phyloP scores from a whole-genome alignment of 805 yeast species.

The Peterozyma toletana region DNA sequence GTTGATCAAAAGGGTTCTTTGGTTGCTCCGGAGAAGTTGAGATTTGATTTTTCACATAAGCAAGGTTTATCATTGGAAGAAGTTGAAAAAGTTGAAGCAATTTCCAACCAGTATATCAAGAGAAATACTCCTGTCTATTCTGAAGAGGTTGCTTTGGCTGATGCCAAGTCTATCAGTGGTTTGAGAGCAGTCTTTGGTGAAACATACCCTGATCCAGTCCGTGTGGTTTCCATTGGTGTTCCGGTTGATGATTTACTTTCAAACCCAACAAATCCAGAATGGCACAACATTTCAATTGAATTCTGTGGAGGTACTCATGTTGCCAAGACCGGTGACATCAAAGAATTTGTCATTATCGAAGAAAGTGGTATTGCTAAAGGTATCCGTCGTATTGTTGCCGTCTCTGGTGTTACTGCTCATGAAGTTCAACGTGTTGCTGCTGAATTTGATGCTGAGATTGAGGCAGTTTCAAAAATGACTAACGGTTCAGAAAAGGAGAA shows the following conservation, averaged over 20 bases:
- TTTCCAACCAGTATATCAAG: conserved; percentile 66
- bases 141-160: conserved; percentile 69
- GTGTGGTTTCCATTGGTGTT: conserved; percentile 94
- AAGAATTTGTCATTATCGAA: conserved; percentile 82
- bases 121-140: conserved; percentile 69
- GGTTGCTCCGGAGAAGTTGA: conserved; percentile 89
- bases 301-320: conserved; percentile 99
- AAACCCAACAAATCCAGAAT: conserved; percentile 63
- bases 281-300: conserved; percentile 80
- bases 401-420: conserved; percentile 85
- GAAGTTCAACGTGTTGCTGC: conserved; percentile 82
- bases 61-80: conserved; percentile 71
- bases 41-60: conserved; percentile 95
- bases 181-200: conserved; percentile 98
- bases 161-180: conserved; percentile 72
- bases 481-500: conserved; percentile 77
- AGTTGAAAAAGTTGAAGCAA: conserved; percentile 65
- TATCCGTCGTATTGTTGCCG: conserved; percentile 95
- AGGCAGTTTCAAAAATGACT: conserved; percentile 51
- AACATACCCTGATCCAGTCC: conserved; percentile 97
- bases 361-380: conserved; percentile 99
- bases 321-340: conserved; percentile 84
- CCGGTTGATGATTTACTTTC: conserved; percentile 76
- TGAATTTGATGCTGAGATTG: conserved; percentile 59
- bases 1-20: conserved; percentile 96